Evolutionary conservation across 768 basidiomycete species (phyloP).

Genomic region (Russula virescens): DNA sequence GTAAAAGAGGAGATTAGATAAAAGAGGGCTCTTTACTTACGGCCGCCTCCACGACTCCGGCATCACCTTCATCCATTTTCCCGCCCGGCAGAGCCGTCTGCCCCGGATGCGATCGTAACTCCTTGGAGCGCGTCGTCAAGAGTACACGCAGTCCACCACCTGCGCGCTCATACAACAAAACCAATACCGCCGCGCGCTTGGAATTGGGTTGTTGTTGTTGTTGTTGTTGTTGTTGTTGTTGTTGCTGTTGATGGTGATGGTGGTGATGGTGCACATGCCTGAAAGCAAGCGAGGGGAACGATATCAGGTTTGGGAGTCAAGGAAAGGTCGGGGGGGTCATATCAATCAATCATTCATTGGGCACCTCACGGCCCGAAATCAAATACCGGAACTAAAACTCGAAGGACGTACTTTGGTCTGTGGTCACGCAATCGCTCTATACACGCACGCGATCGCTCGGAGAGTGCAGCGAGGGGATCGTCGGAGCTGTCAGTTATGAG

Average conservation of each 20-base stretch:
- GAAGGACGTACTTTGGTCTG: background rate
- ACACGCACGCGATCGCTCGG: constrained; percentile 11
- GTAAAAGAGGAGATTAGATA: no score
- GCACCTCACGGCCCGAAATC: constrained; percentile 2
- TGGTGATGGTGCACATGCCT: constrained; percentile 6
- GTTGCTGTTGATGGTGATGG: no score
- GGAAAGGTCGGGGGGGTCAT: no score
- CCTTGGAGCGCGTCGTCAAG: constrained; percentile 80
- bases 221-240: no score
- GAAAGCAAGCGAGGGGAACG: no score
- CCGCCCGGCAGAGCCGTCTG: constrained; percentile 84
- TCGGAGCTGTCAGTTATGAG: background rate
- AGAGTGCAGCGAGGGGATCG: constrained; percentile 1
- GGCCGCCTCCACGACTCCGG: constrained; percentile 60
- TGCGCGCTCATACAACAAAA: constrained; percentile 69
- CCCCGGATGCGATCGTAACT: constrained; percentile 67
- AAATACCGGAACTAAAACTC: background rate
- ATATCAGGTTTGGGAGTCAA: no score
- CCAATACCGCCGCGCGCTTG: constrained; percentile 70
- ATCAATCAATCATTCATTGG: no score
- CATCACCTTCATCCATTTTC: constrained; percentile 63
- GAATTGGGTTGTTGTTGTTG: constrained; percentile 30
- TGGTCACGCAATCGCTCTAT: constrained; percentile 17
- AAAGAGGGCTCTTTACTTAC: constrained; percentile 47
- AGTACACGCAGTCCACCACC: constrained; percentile 66